Evolutionary conservation across 352 stramenopile species (phyloP), one percentile per base, ranked within the genome.

Genomic region (Globisporangium cystogenes): DNA sequence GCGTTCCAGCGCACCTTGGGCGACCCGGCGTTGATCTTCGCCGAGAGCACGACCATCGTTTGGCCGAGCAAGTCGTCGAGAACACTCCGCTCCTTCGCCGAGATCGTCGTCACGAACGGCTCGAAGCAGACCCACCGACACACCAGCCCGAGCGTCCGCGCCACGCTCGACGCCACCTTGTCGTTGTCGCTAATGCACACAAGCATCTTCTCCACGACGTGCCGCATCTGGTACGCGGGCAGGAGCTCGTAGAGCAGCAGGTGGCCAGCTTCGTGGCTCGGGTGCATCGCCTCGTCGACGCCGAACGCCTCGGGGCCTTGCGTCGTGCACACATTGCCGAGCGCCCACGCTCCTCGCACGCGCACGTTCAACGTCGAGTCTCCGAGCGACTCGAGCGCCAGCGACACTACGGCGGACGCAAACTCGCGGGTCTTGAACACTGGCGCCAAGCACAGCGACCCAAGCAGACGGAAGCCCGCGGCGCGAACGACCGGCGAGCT

Each of bases 1-100:
- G 84, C 82, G 60, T 95, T 95, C 84, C 84, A 95, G 0, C 84
- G 76, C 2, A 95, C 84, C 46, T 95, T 95, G 1, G 84, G 84
- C 0, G 84, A 92, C 0, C 84, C 84, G 7, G 73, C 67, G 48
- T 88, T 83, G 50, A 95, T 80, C 57, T 93, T 95, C 4, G 69
- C 66, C 42, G 84, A 59, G 7, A 95, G 51, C 0, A 89, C 62
- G 26, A 66, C 29, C 84, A 93, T 95, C 0, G 82, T 75, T 57
- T 90, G 71, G 0, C 67, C 68, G 2, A 95, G 56, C 1, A 93
- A 31, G 24, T 87, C 76, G 37, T 86, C 67, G 37, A 90, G 49
- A 14, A 55, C 60, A 1, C 46, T 48, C 1, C 55, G 49, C 23
- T 81, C 72, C 8, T 68, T 73, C 2, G 55, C 11, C 0, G 64